Evolutionary conservation across 1,139 yeast genomes (phyloP), one percentile per base, ranked within the genome.

Genomic region (Hansenula anomala): DNA sequence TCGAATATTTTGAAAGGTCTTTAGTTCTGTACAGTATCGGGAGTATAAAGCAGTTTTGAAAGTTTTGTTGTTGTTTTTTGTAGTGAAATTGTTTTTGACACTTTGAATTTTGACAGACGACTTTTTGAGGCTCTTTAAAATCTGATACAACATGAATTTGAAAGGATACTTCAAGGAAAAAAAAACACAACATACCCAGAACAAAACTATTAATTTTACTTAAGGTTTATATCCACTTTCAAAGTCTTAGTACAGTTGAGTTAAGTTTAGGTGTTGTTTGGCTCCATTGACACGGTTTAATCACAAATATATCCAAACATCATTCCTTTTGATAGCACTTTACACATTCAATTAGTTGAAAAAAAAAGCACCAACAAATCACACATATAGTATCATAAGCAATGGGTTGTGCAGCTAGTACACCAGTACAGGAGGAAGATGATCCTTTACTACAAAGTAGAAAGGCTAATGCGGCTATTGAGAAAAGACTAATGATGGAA

Each of bases 361-460:
- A n/a, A n/a, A n/a, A n/a, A n/a, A n/a, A n/a, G n/a, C n/a, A n/a
- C n/a, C n/a, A n/a, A n/a, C n/a, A n/a, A n/a, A n/a, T n/a, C n/a
- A n/a, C n/a, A n/a, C n/a, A n/a, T n/a, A n/a, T n/a, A n/a, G n/a
- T n/a, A 15, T 6, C 5, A 17, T 17, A 4, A 29, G 5, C 4
- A 81, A n/a, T 82, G 90, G 90, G 90, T 28, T 84, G 94, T 56
- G 59, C 71, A 14, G 73, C 78, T 22, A 83, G 92, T 59, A 66
- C 73, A 8, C 71, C 71, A 24, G 61, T 53, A n/a, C 51, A 51
- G 13, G 70, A 51, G 13, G 70, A 62, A 11, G 71, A 64, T 23
- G 80, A 77, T 55, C 77, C 78, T 3, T 73, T 72, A 46, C 55
- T 74, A 24, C 68, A 68, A 44, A 75, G 71, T 40, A 71, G 70